Base-by-base conservation (phyloP, 2,329 filamentous ascomycete genomes). In the Plenodomus tracheiphilus region DNA sequence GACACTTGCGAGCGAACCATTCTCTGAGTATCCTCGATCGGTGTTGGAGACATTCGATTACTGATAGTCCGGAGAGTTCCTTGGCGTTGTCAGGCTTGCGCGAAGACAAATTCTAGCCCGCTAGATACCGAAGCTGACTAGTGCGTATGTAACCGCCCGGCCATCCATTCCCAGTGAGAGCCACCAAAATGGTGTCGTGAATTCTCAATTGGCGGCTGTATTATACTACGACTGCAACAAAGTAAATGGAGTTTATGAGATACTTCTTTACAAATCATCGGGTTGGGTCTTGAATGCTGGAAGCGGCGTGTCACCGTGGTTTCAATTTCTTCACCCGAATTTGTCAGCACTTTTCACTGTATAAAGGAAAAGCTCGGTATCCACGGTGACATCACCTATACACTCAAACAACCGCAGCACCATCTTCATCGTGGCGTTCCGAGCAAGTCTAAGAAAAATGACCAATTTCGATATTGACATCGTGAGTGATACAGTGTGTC, bases 401-500 rank as follows among this genome's bases (percentile, higher is more conserved):
- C 34, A 32, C 19, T 32, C 39, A 49, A 39, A 30, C 35, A 15
- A 44, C 3, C 35, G 34, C 20, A 18, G 28, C 17, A 42, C 32
- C 6, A 52, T 35, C 39, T 58, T 58, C 68, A 70, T 47, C 51
- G 59, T 71, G 69, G 69, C 69, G 50, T 65, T 72, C 57, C 64
- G 46, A 64, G 38, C 53, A 44, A 69, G 53, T 44, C 16, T 71
- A 25, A 59, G 55, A 56, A 71, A 42, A 46, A 74, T 74, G 71
- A 73, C 71, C 17, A 83, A 85, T 62, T 89, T 92, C 76, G 82
- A 84, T 53, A 88, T 95, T 72, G 84, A 86, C 50, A 83, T 71
- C 39, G 84, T 91, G 49, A 89, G 83, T n/a, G 91, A 96, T 74
- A 88, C 85, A 2, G 82, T 94, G 60, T 95, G 90, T 88, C 89